A percentile compares a stretch with the other conserved stretches of the same genome.
Conservation (phyloP, 371 early-diverging fungal genomes). For the Mortierella sp. region DNA sequence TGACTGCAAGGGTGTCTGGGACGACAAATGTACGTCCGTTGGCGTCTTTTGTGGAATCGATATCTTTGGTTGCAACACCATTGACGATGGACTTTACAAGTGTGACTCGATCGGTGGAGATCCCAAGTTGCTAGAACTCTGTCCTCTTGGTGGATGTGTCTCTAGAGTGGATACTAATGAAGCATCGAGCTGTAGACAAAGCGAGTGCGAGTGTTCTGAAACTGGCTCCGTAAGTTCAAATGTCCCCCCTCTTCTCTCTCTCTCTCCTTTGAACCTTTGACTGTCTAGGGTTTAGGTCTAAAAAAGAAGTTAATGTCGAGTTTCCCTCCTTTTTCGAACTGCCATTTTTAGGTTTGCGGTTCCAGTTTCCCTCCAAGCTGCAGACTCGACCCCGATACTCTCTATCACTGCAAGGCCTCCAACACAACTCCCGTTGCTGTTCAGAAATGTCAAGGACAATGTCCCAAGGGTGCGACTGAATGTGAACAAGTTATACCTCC, state of each 20-base stretch:
- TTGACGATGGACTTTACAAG: slow-evolving; percentile 21
- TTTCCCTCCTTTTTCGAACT: too few species aligned
- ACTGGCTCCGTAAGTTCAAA: neutral
- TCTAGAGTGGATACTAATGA: neutral
- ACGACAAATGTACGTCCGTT: slow-evolving; percentile 21
- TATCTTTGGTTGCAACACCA: slow-evolving; percentile 26
- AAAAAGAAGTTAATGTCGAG: too few species aligned
- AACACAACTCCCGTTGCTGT: neutral
- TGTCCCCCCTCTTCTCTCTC: neutral
- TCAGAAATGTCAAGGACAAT: neutral
- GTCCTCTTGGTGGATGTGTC: slow-evolving; percentile 19
- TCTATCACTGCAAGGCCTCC: neutral
- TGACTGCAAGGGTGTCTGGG: slow-evolving; percentile 3
- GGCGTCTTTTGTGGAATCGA: slow-evolving; percentile 18
- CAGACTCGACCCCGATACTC: neutral
- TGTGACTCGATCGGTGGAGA: slow-evolving; percentile 14
- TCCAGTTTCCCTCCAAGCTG: neutral
- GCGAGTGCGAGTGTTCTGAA: neutral
- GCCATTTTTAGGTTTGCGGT: neutral
- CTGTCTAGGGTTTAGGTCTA: too few species aligned
- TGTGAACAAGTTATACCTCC: neutral
- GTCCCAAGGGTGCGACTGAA: neutral
- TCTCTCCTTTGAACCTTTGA: neutral
- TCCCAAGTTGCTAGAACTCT: slow-evolving; percentile 14
- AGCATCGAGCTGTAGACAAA: slow-evolving; percentile 8